A percentile compares a stretch with the other conserved stretches of the same genome.
Conservation (phyloP, 139 green algal genomes). For the Chlamydomonas applanata region DNA sequence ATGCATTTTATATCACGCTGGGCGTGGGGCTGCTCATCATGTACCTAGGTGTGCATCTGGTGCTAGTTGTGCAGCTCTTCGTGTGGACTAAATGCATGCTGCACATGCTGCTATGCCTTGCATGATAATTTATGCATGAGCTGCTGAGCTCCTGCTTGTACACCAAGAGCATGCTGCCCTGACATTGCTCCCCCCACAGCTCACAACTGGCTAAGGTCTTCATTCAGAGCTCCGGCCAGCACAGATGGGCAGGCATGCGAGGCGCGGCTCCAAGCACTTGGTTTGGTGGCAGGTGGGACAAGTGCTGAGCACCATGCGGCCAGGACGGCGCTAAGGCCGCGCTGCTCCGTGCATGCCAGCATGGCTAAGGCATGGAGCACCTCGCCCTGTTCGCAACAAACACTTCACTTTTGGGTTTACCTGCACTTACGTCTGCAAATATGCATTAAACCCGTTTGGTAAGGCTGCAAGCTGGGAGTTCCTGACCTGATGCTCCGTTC, state of each 20-base stretch:
- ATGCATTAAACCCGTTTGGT: too few relatives aligned
- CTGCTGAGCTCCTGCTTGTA: not conserved
- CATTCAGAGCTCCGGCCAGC: not conserved
- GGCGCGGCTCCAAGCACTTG: conserved; percentile 24
- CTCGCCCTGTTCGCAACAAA: too few relatives aligned
- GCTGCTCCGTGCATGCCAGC: too few relatives aligned
- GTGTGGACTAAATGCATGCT: not conserved
- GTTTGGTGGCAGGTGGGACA: conserved; percentile 9
- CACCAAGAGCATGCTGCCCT: not conserved
- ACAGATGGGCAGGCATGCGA: conserved; percentile 16
- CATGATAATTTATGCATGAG: not conserved
- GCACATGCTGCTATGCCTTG: not conserved
- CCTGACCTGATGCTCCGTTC: too few relatives aligned
- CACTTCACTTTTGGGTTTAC: too few relatives aligned
- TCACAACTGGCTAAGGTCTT: not conserved
- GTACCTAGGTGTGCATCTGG: not conserved
- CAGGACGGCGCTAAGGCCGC: too few relatives aligned
- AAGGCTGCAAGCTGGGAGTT: too few relatives aligned
- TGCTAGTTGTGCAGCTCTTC: not conserved
- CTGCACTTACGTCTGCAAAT: too few relatives aligned
- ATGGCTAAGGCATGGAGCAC: too few relatives aligned
- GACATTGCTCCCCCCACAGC: not conserved
- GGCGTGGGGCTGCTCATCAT: not conserved
- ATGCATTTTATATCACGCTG: not conserved
- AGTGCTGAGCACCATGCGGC: too few relatives aligned